phyloP scores from a whole-genome alignment of 306 rosid genomes.

The Medicago ruthenica region DNA sequence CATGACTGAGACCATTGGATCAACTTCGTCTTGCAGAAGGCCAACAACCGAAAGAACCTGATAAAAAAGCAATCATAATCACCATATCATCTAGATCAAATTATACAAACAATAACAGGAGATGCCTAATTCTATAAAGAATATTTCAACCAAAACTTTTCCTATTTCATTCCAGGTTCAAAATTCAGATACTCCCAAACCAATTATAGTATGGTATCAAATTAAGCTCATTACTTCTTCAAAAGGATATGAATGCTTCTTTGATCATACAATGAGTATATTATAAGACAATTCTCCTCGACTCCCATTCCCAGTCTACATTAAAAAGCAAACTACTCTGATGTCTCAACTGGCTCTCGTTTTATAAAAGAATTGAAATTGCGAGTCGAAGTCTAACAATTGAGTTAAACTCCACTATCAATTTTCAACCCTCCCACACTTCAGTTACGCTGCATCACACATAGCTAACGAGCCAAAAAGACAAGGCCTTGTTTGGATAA shows the following conservation, averaged over 20 bases:
- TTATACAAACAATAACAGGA: slow-evolving; percentile 4
- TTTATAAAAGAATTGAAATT: too few species aligned
- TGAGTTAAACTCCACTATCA: too few species aligned
- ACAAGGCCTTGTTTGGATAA: too few species aligned
- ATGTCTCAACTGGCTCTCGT: too few species aligned
- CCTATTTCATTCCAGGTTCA: neutral
- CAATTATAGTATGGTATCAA: neutral
- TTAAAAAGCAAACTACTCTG: too few species aligned
- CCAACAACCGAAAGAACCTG: slow-evolving; percentile 99
- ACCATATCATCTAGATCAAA: slow-evolving; percentile 33
- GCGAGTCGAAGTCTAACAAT: too few species aligned
- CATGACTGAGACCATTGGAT: slow-evolving; percentile 87
- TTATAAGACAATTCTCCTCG: neutral
- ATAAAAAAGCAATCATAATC: slow-evolving; percentile 9
- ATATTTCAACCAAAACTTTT: slow-evolving; percentile 13
- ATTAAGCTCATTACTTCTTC: neutral
- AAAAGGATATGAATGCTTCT: neutral
- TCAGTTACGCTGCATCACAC: too few species aligned
- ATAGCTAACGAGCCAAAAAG: too few species aligned
- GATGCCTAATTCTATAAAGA: neutral
- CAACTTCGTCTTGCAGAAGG: slow-evolving; percentile 98
- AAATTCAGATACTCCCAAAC: neutral
- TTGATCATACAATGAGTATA: neutral
- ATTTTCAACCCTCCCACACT: too few species aligned
- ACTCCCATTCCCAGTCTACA: neutral